A percentile compares a stretch with the other conserved stretches of the same genome.
These are phyloP conservation scores for Cladophialophora carrionii DNA, from an alignment of 2,329 filamentous ascomycete species.

Conservation along the genomic window DNA sequence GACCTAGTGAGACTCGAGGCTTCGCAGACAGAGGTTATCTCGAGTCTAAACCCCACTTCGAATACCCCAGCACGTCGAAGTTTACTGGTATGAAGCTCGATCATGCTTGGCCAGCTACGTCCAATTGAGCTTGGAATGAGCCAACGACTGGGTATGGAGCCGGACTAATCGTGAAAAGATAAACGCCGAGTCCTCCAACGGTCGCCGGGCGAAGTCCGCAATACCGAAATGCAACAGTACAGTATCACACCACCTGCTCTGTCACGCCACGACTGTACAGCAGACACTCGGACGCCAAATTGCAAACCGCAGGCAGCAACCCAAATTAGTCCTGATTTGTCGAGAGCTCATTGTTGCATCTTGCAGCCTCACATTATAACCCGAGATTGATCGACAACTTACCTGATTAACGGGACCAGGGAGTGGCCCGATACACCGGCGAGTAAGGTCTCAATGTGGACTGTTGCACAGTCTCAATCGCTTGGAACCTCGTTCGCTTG, in stretches of 20 bases:
- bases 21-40: background rate
- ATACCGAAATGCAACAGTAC: background rate
- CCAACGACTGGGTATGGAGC: background rate
- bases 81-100: background rate
- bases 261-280: conserved; percentile 1
- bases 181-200: background rate
- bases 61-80: background rate
- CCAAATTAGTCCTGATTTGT: background rate
- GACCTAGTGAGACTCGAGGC: background rate
- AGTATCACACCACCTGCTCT: conserved; percentile 4
- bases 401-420: background rate
- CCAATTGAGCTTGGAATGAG: background rate
- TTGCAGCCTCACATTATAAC: background rate
- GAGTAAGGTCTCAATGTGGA: background rate
- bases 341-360: background rate
- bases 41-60: background rate
- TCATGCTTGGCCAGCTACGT: background rate
- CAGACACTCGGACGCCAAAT: background rate
- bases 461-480: background rate
- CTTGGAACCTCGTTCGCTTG: background rate
- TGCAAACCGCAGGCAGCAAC: background rate
- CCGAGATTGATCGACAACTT: background rate
- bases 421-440: background rate
- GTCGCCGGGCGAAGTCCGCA: background rate
- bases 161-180: background rate